These are phyloP conservation scores for Naumovozyma baii DNA, from an alignment of 805 yeast genomes.

Conservation along the genomic window DNA sequence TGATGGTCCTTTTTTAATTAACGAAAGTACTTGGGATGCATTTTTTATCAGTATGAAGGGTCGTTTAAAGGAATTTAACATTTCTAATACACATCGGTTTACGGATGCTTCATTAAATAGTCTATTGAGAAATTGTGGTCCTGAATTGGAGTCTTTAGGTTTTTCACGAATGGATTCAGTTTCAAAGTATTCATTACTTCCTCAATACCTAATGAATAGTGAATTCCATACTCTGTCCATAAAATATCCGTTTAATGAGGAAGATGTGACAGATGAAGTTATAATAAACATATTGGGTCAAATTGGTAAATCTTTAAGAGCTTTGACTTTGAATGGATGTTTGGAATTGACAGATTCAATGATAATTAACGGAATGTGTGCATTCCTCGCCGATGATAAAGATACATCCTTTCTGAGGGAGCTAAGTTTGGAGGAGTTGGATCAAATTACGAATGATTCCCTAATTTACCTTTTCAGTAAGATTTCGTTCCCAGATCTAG, in stretches of 20 bases:
- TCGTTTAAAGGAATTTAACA: conserved; percentile 46
- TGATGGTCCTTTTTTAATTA: conserved; percentile 85
- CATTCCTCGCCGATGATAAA: conserved; percentile 39
- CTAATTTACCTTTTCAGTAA: conserved; percentile 45
- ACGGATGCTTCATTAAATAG: conserved; percentile 53
- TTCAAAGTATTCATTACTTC: conserved; percentile 51
- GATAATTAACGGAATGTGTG: conserved; percentile 45
- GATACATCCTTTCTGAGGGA: conserved; percentile 32
- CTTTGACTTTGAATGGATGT: conserved; percentile 65
- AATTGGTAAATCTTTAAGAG: conserved; percentile 50
- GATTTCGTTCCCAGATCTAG: conserved; percentile 44
- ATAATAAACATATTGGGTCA: conserved; percentile 50
- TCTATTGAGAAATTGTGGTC: conserved; percentile 53
- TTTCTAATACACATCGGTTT: conserved; percentile 79
- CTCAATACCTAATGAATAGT: conserved; percentile 44
- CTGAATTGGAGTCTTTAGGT: conserved; percentile 44
- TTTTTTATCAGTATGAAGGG: conserved; percentile 55
- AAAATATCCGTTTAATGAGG: conserved; percentile 57
- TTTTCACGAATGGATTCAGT: conserved; percentile 69
- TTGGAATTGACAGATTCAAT: conserved; percentile 58
- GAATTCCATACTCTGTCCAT: conserved; percentile 49
- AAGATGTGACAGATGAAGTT: conserved; percentile 57
- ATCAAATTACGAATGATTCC: conserved; percentile 62
- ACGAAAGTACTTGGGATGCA: conserved; percentile 64
- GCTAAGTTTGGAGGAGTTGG: conserved; percentile 50